phyloP scores from a whole-genome alignment of 495 filamentous ascomycete species.

The Sabuloglossum arenarium region DNA sequence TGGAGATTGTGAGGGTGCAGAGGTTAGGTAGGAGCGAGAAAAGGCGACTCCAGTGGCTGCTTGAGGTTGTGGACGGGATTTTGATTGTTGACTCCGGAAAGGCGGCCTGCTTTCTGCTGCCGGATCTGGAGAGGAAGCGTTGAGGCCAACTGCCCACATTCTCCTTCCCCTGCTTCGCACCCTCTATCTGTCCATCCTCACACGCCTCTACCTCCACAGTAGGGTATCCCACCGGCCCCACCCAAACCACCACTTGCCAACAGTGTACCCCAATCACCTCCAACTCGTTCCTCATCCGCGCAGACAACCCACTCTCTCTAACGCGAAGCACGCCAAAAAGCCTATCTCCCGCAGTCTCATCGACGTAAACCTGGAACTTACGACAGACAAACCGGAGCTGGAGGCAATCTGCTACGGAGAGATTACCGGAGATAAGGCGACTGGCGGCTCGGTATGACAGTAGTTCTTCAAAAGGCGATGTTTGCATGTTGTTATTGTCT shows the following conservation, averaged over 20 bases:
- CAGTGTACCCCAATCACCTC: not conserved
- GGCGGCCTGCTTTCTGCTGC: not conserved
- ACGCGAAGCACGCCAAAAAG: not conserved
- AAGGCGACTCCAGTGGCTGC: not conserved
- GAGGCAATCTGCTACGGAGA: not conserved
- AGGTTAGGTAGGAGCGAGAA: slow-evolving; percentile 7
- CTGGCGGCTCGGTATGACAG: not conserved
- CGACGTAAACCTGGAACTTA: not conserved
- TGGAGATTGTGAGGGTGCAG: slow-evolving; percentile 6
- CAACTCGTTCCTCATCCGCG: not conserved
- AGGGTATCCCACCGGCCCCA: not conserved
- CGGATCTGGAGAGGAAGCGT: not conserved
- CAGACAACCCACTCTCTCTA: not conserved
- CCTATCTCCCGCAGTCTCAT: not conserved
- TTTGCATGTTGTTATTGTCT: not conserved
- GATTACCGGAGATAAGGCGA: not conserved
- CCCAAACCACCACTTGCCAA: not conserved
- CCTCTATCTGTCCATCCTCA: no score
- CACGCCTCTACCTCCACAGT: not conserved
- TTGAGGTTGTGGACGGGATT: not conserved
- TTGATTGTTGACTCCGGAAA: not conserved
- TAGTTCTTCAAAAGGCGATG: not conserved
- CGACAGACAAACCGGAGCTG: not conserved
- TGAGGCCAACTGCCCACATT: not conserved
- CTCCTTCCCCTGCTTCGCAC: no score